Base-by-base conservation (phyloP, 495 filamentous ascomycete genomes). In the Penicillium turbatum region DNA sequence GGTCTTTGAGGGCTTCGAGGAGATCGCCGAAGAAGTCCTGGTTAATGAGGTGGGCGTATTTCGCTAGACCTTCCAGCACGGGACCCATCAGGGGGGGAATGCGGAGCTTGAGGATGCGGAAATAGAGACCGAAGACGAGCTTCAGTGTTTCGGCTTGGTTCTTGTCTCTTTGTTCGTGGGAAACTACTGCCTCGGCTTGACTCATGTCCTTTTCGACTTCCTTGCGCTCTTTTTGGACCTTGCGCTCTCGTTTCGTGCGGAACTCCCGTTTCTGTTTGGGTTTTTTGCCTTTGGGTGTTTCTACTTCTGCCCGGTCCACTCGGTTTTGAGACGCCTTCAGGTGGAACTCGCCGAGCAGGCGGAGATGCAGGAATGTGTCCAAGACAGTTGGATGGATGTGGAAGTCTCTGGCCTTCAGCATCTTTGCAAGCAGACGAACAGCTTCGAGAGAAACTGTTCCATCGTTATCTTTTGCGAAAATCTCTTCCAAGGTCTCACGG, bases 21-120 rank as follows among this genome's bases (percentile, higher is more conserved):
- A 98, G 74, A 67, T 97, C 93, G 17, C 93, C 93, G 67, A 98
- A 98, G 76, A 97, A 96, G 64, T 97, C 86, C 63, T 97, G 87
- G 73, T 98, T 98, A 76, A 98, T 97, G 15, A 98, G 76, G 65
- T 96, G 93, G 15, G 91, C 85, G 68, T 96, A 97, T 67, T 85
- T 86, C 43, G 92, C 92, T 26, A 98, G 75, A 43, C 93, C 93
- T 68, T 98, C 90, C 5, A 93, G 76, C 0, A 96, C 92, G 30
- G 91, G 90, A 6, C 92, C 93, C 90, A 97, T 97, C 10, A 98
- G 81, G 15, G 81, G 81, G 8, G 83, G 82, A 51, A 70, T 67
- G 27, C 89, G 83, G 43, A 83, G 76, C 72, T 97, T 97, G 17
- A 98, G 72, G 43, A 97, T 93, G 10, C 90, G 85, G 73, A 98